phyloP scores from a whole-genome alignment of 2,329 filamentous ascomycete genomes.

The Trichoderma breve region DNA sequence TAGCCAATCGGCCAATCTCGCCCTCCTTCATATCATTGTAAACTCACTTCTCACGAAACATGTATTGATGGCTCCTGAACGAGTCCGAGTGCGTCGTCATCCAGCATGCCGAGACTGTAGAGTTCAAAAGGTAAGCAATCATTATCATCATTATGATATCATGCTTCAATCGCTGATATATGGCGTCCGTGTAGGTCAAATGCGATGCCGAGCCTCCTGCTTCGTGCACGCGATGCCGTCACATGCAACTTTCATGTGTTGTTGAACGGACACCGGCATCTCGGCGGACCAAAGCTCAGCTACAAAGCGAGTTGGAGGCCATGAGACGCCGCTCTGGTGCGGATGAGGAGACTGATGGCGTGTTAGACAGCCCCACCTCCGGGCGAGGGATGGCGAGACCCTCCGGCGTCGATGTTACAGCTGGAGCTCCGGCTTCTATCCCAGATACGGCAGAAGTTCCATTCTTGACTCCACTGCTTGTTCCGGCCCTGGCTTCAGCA shows the following conservation, averaged over 20 bases:
- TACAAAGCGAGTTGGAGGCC: slow-evolving; percentile 4
- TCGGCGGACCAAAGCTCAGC: slow-evolving; percentile 9
- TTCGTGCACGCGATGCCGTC: slow-evolving; percentile 7
- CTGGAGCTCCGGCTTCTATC: background rate
- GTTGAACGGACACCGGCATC: slow-evolving; percentile 1
- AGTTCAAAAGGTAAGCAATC: slow-evolving; percentile 1
- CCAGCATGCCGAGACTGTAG: slow-evolving; percentile 15
- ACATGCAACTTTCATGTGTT: slow-evolving; percentile 2
- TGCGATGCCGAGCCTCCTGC: slow-evolving; percentile 1
- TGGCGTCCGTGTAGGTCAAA: background rate
- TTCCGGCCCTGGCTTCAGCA: background rate
- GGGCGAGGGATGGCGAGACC: background rate
- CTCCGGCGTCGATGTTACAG: background rate
- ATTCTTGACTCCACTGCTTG: background rate
- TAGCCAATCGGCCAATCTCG: slow-evolving; percentile 14
- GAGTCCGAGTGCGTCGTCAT: background rate
- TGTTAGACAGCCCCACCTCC: background rate
- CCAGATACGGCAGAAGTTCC: background rate
- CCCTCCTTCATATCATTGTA: background rate
- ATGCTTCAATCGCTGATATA: background rate
- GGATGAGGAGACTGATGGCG: background rate
- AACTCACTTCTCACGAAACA: background rate
- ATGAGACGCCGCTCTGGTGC: background rate
- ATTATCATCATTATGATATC: background rate
- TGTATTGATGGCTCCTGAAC: background rate